Percentiles rank a stretch among this genome's conserved stretches.
Conservation (phyloP, 495 filamentous ascomycete genomes). For the Darksidea phi region DNA sequence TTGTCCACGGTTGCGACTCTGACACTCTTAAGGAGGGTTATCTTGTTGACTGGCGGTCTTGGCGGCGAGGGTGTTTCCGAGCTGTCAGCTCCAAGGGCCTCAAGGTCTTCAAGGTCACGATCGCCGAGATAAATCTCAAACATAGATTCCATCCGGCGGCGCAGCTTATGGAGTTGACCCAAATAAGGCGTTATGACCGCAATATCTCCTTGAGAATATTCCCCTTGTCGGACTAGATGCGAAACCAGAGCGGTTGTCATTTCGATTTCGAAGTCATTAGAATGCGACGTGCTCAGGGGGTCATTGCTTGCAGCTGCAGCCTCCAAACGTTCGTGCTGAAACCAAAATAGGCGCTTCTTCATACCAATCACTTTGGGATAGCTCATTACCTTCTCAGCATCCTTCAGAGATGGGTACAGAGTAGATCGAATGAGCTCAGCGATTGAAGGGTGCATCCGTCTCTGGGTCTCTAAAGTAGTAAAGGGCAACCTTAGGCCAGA, state of each 20-base stretch:
- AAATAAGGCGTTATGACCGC: slow-evolving; percentile 78
- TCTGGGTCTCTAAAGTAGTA: slow-evolving; percentile 61
- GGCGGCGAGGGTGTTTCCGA: not conserved
- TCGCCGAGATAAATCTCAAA: slow-evolving; percentile 68
- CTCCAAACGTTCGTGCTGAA: slow-evolving; percentile 64
- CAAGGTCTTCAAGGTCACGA: slow-evolving; percentile 62
- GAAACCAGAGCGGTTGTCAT: slow-evolving; percentile 65
- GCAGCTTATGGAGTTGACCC: slow-evolving; percentile 66
- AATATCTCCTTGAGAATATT: slow-evolving; percentile 66
- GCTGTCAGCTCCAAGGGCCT: slow-evolving; percentile 50
- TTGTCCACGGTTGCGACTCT: slow-evolving; percentile 83
- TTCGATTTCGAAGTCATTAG: slow-evolving; percentile 66
- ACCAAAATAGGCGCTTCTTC: slow-evolving; percentile 67
- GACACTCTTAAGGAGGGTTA: slow-evolving; percentile 58
- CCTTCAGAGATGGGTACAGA: slow-evolving; percentile 64
- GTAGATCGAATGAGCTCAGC: slow-evolving; percentile 59
- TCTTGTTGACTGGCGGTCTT: slow-evolving; percentile 41
- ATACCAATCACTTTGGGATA: slow-evolving; percentile 67
- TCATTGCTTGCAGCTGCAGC: slow-evolving; percentile 43
- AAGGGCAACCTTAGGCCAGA: slow-evolving; percentile 49
- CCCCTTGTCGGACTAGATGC: slow-evolving; percentile 70
- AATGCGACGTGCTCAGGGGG: slow-evolving; percentile 52
- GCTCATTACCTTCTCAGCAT: slow-evolving; percentile 51
- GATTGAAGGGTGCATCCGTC: slow-evolving; percentile 76
- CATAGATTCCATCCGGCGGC: slow-evolving; percentile 48